phyloP scores from a whole-genome alignment of 1,284 basidiomycete species.

The Heterobasidion irregulare region DNA sequence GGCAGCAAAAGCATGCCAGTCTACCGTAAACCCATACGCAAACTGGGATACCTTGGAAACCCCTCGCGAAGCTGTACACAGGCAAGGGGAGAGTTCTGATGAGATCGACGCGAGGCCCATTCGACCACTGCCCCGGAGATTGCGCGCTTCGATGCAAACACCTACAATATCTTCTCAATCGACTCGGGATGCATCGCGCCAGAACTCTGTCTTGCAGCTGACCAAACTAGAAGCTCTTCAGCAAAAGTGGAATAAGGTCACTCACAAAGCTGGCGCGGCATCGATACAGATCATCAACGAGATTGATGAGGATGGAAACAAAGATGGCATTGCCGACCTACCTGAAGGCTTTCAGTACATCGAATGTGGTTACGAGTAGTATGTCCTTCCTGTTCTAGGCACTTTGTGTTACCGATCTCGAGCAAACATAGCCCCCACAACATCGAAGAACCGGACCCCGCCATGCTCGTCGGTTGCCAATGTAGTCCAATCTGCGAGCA shows the following conservation, averaged over 20 bases:
- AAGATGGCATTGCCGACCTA: constrained; percentile 36
- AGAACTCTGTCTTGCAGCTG: background rate
- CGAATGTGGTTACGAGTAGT: constrained; percentile 1
- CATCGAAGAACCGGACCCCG: background rate
- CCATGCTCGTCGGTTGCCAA: background rate
- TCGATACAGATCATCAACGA: constrained; percentile 37
- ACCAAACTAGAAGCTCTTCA: constrained; percentile 19
- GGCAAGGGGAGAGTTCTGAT: background rate
- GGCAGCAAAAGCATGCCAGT: background rate
- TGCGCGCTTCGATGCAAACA: background rate
- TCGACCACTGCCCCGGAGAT: background rate
- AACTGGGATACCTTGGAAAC: background rate
- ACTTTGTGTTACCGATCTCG: background rate
- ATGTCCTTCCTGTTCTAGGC: background rate
- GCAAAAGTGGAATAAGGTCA: constrained; percentile 31
- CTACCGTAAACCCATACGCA: background rate
- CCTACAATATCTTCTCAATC: background rate
- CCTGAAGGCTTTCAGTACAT: constrained; percentile 9
- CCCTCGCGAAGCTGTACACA: too few species aligned
- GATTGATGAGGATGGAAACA: constrained; percentile 39
- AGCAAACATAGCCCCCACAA: background rate
- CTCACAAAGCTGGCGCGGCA: constrained; percentile 29
- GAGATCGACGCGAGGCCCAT: background rate
- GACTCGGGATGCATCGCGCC: background rate
- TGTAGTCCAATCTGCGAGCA: background rate